Percentiles rank a stretch among this genome's conserved stretches.
These are phyloP conservation scores for Annona cherimola DNA, from an alignment of 164 flowering plant genomes.

Conservation along the genomic window DNA sequence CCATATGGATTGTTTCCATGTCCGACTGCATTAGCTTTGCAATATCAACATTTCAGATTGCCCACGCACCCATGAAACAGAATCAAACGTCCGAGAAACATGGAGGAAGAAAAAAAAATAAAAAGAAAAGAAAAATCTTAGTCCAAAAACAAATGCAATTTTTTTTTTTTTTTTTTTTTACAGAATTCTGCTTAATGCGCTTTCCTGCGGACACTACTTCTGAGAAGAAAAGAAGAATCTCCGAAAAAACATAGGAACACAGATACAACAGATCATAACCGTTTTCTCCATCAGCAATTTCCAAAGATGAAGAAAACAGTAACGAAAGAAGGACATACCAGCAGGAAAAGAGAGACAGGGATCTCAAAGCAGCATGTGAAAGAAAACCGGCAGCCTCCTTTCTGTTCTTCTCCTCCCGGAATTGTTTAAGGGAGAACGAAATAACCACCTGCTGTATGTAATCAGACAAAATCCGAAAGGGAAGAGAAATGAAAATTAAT, in stretches of 20 bases:
- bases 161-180: too few relatives aligned
- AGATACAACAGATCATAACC: neutral
- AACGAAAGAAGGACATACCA: neutral
- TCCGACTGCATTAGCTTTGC: neutral
- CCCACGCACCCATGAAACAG: neutral
- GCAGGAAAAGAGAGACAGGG: neutral
- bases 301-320: neutral
- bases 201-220: neutral
- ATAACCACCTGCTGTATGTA: too few relatives aligned
- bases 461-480: too few relatives aligned
- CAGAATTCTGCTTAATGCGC: neutral
- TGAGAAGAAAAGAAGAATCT: neutral
- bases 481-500: too few relatives aligned
- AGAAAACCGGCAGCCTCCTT: neutral
- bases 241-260: too few relatives aligned
- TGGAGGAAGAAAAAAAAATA: too few relatives aligned
- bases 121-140: neutral
- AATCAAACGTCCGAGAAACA: too few relatives aligned
- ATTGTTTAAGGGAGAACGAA: too few relatives aligned
- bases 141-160: too few relatives aligned
- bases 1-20: neutral
- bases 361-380: neutral
- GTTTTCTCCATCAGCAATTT: neutral
- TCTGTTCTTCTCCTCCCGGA: neutral
- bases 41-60: neutral